Evolutionary conservation across 2,329 filamentous ascomycete species (phyloP), one percentile per base, ranked within the genome.

Genomic region (Paramyrothecium sp.): DNA sequence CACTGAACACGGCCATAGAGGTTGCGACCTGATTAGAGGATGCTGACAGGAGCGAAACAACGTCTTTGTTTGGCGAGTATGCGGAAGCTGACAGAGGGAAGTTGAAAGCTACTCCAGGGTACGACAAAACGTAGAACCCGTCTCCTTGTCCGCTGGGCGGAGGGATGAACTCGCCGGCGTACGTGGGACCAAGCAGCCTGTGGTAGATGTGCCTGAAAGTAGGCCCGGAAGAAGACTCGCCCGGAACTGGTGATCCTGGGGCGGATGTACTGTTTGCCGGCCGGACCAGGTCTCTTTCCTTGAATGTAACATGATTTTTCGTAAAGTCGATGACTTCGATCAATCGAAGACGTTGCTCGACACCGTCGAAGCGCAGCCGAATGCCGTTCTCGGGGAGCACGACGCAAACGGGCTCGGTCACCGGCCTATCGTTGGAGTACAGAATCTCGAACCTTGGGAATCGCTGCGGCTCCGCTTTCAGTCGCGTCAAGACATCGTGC

Each of bases 241-340:
- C 72, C 0, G 68, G 67, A 3, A 65, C 56, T 2, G 73, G 70
- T 7, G 73, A 72, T 17, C 61, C 63, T 3, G 52, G 78, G 67
- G 67, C 65, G 49, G 68, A 68, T 11, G 74, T 67, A 44, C 70
- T 71, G 58, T 73, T 77, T 49, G 76, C 69, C 2, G 83, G 83
- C 68, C 91, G 93, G 54, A 92, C 82, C 17, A 97, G 84, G 61
- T 96, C 91, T 54, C 88, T 87, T 33, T 86, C 83, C 62, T 86
- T 95, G 76, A 97, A 96, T 19, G 88, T 87, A 60, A 98, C 85
- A 60, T 88, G 85, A 60, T 87, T 92, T 72, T 92, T 95, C 51
- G 89, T 87, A 70, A 99, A 97, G 75, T 98, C 92, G 55, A 91
- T 75, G 8, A 98, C 86, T 73, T 99, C 95, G 64, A 99, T 91